A percentile compares a stretch with the other conserved stretches of the same genome.
phyloP scores from a whole-genome alignment of 2,329 filamentous ascomycete species.

The Diplocarpon mali region DNA sequence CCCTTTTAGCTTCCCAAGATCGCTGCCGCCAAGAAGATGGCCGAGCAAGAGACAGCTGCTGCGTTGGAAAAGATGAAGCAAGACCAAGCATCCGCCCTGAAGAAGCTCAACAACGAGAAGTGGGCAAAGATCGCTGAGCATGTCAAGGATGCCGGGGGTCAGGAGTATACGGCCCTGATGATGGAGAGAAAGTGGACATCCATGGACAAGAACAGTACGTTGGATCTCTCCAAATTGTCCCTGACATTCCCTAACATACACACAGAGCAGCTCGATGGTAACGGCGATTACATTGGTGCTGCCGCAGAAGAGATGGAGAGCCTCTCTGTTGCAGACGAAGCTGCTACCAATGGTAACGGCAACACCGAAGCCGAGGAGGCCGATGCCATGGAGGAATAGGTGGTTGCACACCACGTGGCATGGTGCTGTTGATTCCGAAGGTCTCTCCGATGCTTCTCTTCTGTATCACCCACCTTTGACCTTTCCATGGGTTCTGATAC shows the following conservation, averaged over 20 bases:
- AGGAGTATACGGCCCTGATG: constrained; percentile 2
- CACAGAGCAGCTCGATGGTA: constrained; percentile 1
- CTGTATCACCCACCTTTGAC: neutral
- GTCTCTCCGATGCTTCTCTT: neutral
- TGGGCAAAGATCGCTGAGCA: constrained; percentile 6
- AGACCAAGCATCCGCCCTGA: neutral
- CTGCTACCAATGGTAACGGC: neutral
- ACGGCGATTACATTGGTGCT: constrained; percentile 1
- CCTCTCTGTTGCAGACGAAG: neutral
- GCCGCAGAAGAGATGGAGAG: neutral
- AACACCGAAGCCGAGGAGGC: neutral
- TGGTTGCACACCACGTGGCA: neutral
- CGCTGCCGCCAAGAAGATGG: constrained; percentile 1
- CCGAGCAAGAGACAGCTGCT: constrained; percentile 1
- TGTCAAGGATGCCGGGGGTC: constrained; percentile 2
- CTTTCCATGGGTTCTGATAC: too few relatives aligned
- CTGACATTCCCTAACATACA: neutral
- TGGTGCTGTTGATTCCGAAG: neutral
- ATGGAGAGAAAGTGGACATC: constrained; percentile 8
- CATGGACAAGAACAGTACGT: constrained; percentile 5
- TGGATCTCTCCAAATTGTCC: neutral
- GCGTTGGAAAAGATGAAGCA: constrained; percentile 1
- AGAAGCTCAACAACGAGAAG: constrained; percentile 4
- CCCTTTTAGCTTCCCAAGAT: constrained; percentile 3
- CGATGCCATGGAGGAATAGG: constrained; percentile 3